A percentile compares a stretch with the other conserved stretches of the same genome.
Evolutionary conservation across 2,329 filamentous ascomycete species (phyloP).

Genomic region (Exophiala xenobiotica): DNA sequence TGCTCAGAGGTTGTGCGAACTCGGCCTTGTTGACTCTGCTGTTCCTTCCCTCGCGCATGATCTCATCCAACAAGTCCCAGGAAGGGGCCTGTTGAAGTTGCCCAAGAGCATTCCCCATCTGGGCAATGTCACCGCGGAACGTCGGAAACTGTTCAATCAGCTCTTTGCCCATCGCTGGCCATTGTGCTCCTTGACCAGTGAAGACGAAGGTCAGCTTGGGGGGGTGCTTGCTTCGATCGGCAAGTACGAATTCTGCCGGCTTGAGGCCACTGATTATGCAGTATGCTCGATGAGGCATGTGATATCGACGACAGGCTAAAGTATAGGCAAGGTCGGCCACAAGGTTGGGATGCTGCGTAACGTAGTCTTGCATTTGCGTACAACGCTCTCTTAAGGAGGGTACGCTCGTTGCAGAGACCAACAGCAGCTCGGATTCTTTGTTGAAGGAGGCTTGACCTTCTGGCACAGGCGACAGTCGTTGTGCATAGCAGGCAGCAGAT

Average conservation of each 20-base stretch:
- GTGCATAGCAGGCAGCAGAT: slow-evolving; percentile 14
- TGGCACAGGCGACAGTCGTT: not conserved
- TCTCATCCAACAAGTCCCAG: slow-evolving; percentile 22
- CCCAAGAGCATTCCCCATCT: slow-evolving; percentile 12
- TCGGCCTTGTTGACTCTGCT: slow-evolving; percentile 31
- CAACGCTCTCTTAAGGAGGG: not conserved
- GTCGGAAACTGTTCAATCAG: slow-evolving; percentile 29
- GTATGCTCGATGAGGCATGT: slow-evolving; percentile 7
- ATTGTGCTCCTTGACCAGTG: slow-evolving; percentile 42
- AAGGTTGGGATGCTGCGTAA: not conserved
- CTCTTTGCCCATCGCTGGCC: slow-evolving; percentile 35
- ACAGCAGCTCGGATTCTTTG: not conserved
- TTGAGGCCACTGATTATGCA: not conserved
- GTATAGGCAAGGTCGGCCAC: slow-evolving; percentile 18
- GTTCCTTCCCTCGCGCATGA: slow-evolving; percentile 10
- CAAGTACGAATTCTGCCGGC: not conserved
- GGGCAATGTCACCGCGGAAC: slow-evolving; percentile 20
- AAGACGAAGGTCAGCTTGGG: slow-evolving; percentile 33
- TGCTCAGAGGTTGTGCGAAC: slow-evolving; percentile 36
- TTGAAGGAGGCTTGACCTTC: not conserved
- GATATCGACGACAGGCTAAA: slow-evolving; percentile 7
- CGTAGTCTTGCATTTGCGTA: not conserved
- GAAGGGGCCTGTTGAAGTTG: not conserved
- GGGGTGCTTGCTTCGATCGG: not conserved
- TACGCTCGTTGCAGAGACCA: not conserved